Conservation (phyloP, 495 filamentous ascomycete genomes). For the Penicillium paradoxum region DNA sequence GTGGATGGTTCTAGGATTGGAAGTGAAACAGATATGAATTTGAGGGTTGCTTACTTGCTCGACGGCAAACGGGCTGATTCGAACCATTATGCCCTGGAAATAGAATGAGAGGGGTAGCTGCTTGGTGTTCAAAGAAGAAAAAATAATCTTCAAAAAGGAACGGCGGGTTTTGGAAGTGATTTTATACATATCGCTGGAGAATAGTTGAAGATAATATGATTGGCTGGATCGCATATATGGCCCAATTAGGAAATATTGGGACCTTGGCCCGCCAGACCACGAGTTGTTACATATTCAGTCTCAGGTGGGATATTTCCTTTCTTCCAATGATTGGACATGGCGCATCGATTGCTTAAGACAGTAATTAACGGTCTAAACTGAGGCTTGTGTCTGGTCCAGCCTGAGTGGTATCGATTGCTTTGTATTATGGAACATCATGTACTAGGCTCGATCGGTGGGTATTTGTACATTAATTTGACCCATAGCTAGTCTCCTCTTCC, state of each 20-base stretch:
- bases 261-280: neutral
- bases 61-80: constrained; percentile 68
- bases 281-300: neutral
- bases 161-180: neutral
- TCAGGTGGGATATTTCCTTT: neutral
- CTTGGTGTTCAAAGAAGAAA: neutral
- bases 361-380: neutral
- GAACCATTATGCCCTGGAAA: constrained; percentile 49
- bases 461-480: constrained; percentile 13
- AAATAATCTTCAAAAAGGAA: neutral
- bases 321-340: neutral
- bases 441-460: neutral
- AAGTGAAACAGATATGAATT: neutral
- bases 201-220: neutral
- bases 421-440: neutral
- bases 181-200: neutral
- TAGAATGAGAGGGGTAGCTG: neutral
- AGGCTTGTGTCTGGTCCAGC: neutral
- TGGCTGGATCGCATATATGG: constrained; percentile 1
- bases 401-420: neutral
- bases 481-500: constrained; percentile 50
- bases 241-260: neutral
- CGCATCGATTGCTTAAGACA: neutral
- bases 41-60: constrained; percentile 53
- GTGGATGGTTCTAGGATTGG: neutral